Evolutionary conservation across 345 rosid species (phyloP).

Genomic region (Salix caprea): DNA sequence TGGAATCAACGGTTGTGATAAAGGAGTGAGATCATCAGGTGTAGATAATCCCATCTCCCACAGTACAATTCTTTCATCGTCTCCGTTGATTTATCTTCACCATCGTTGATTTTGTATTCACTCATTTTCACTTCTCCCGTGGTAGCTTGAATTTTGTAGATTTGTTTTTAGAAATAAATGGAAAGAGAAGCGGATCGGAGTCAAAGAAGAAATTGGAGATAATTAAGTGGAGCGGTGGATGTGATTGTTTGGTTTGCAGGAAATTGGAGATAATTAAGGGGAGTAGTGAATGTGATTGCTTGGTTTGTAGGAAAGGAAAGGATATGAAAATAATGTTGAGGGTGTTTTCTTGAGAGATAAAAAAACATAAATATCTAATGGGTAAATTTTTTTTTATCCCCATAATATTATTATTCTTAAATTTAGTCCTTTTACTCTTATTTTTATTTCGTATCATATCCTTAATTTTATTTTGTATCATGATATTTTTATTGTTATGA

Average conservation of each 20-base stretch:
- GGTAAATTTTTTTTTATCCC: not conserved
- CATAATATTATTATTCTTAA: not conserved
- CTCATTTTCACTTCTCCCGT: slow-evolving; percentile 46
- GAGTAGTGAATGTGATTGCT: too few species aligned
- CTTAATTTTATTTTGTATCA: too few species aligned
- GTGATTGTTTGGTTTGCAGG: not conserved
- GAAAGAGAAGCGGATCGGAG: not conserved
- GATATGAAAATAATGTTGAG: not conserved
- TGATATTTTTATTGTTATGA: too few species aligned
- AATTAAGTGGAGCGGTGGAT: slow-evolving; percentile 21
- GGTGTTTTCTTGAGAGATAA: not conserved
- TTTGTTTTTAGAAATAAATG: not conserved
- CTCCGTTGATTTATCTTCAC: slow-evolving; percentile 19
- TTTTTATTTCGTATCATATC: too few species aligned
- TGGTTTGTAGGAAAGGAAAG: slow-evolving; percentile 15
- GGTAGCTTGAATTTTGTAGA: not conserved
- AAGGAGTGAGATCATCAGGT: slow-evolving; percentile 65
- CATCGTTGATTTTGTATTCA: slow-evolving; percentile 20
- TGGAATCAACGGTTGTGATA: slow-evolving; percentile 62
- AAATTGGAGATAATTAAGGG: too few species aligned
- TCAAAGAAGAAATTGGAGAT: slow-evolving; percentile 18
- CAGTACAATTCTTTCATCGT: slow-evolving; percentile 55
- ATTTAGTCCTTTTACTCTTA: too few species aligned
- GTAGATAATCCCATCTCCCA: slow-evolving; percentile 86
- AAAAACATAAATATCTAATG: not conserved